A percentile compares a stretch with the other conserved stretches of the same genome.
Conservation (phyloP, 768 basidiomycete genomes). For the Galerina marginata region DNA sequence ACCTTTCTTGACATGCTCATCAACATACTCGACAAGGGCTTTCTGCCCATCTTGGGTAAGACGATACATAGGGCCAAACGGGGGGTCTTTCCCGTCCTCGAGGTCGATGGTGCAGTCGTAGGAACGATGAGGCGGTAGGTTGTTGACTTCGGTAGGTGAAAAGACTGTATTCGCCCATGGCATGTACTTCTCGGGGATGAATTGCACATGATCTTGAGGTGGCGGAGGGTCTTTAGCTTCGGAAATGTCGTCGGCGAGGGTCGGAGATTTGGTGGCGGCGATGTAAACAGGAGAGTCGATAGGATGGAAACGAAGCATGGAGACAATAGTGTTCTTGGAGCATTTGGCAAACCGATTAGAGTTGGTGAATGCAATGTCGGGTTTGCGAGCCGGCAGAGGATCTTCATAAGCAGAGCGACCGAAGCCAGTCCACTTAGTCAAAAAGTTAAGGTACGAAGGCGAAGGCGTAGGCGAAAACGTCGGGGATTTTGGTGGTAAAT, state of each 20-base stretch:
- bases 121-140: constrained; percentile 37
- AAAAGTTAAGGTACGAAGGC: constrained; percentile 5
- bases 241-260: constrained; percentile 1
- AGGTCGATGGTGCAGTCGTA: constrained; percentile 41
- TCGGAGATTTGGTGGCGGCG: constrained; percentile 10
- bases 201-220: not conserved
- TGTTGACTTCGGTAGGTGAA: constrained; percentile 25
- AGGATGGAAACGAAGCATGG: constrained; percentile 11
- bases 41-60: constrained; percentile 34
- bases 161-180: constrained; percentile 32
- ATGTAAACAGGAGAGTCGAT: constrained; percentile 19
- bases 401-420: constrained; percentile 20
- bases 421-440: constrained; percentile 20
- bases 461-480: constrained; percentile 12
- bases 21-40: constrained; percentile 25
- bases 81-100: constrained; percentile 36
- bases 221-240: constrained; percentile 7
- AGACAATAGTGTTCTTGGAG: constrained; percentile 17
- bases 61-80: constrained; percentile 40
- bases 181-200: constrained; percentile 31
- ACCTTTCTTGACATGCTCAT: constrained; percentile 31
- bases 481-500: constrained; percentile 4
- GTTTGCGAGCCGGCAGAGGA: constrained; percentile 7
- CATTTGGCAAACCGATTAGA: constrained; percentile 25
- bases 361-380: constrained; percentile 22